A percentile compares a stretch with the other conserved stretches of the same genome.
Evolutionary conservation across 1,284 basidiomycete genomes (phyloP).

Genomic region (Trametes polyzona): DNA sequence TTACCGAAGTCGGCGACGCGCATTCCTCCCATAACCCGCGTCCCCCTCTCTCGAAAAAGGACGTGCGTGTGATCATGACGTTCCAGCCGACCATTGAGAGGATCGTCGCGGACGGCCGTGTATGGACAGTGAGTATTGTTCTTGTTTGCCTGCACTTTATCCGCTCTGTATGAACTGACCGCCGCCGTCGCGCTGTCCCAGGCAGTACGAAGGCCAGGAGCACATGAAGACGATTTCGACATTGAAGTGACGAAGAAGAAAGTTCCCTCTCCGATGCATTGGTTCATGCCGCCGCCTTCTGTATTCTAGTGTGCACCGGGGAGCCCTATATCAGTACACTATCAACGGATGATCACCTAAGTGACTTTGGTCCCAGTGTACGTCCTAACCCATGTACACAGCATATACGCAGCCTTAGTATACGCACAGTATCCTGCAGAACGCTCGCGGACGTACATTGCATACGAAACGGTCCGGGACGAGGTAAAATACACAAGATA

Average conservation of each 20-base stretch:
- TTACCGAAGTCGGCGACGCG: slow-evolving; percentile 51
- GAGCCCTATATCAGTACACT: too few relatives aligned
- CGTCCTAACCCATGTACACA: too few relatives aligned
- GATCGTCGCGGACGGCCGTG: slow-evolving; percentile 55
- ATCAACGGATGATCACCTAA: too few relatives aligned
- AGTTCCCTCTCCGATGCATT: slow-evolving; percentile 25
- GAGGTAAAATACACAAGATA: too few relatives aligned
- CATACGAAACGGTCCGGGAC: too few relatives aligned
- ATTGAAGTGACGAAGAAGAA: slow-evolving; percentile 29
- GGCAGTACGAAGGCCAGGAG: slow-evolving; percentile 18
- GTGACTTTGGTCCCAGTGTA: too few relatives aligned
- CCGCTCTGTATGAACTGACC: too few relatives aligned
- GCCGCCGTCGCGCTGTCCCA: neutral
- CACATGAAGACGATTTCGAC: slow-evolving; percentile 10
- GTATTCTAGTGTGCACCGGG: neutral
- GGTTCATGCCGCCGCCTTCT: slow-evolving; percentile 33
- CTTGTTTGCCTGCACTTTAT: neutral
- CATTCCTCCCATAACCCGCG: slow-evolving; percentile 51
- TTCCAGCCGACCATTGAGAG: slow-evolving; percentile 45
- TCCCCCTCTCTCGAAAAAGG: slow-evolving; percentile 43
- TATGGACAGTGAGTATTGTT: slow-evolving; percentile 57
- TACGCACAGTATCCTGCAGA: too few relatives aligned
- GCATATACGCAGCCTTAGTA: too few relatives aligned
- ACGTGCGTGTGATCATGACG: slow-evolving; percentile 48
- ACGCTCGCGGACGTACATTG: too few relatives aligned